phyloP scores from a whole-genome alignment of 768 basidiomycete genomes.

The Kwoniella sp. region DNA sequence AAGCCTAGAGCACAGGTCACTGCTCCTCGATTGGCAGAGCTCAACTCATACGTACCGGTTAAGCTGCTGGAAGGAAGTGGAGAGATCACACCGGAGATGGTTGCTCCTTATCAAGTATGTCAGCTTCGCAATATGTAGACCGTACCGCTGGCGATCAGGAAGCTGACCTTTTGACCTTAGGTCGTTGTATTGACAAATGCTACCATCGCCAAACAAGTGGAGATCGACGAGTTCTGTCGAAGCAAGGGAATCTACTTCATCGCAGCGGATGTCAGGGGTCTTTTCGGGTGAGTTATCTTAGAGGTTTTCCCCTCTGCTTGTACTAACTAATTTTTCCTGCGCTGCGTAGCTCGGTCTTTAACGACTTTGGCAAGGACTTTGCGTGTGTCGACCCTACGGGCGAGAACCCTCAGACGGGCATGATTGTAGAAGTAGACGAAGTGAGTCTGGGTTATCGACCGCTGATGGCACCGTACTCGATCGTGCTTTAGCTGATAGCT shows the following conservation, averaged over 20 bases:
- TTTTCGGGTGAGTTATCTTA: conserved; percentile 74
- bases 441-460: conserved; percentile 57
- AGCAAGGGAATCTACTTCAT: conserved; percentile 86
- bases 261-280: conserved; percentile 82
- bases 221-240: conserved; percentile 96
- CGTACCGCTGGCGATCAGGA: conserved; percentile 7
- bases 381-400: conserved; percentile 98
- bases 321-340: not conserved
- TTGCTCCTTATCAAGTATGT: conserved; percentile 84
- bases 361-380: conserved; percentile 93
- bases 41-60: conserved; percentile 95
- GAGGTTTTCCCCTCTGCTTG: not conserved
- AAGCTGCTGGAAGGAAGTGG: conserved; percentile 75
- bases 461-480: conserved; percentile 4
- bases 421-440: conserved; percentile 93
- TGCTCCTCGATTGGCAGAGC: conserved; percentile 82
- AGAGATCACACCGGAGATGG: conserved; percentile 76
- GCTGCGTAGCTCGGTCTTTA: conserved; percentile 76
- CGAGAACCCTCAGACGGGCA: conserved; percentile 86
- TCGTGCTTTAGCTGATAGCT: too few species aligned
- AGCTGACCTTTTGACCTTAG: conserved; percentile 56
- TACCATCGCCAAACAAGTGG: conserved; percentile 76
- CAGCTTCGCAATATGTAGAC: not conserved
- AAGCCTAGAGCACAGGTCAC: conserved; percentile 83
- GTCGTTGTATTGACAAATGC: conserved; percentile 85